phyloP scores from a whole-genome alignment of 371 early-diverging fungal species.

The Mucor lusitanicus region DNA sequence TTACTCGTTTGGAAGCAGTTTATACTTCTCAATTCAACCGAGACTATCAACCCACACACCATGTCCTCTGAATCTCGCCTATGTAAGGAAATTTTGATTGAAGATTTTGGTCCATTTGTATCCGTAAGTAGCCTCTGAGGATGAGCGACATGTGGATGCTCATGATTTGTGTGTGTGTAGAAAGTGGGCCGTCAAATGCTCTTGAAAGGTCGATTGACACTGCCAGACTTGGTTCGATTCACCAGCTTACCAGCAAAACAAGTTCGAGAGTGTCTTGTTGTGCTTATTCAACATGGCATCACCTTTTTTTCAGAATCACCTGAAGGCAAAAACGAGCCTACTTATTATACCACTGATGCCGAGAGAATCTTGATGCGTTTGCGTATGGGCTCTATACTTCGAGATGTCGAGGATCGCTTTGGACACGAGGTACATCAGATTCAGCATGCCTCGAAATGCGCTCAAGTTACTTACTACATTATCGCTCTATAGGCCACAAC shows the following conservation, averaged over 20 bases:
- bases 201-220: slow-evolving; percentile 44
- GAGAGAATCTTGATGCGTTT: slow-evolving; percentile 63
- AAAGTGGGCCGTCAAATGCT: slow-evolving; percentile 42
- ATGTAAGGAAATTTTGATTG: slow-evolving; percentile 48
- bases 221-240: slow-evolving; percentile 46
- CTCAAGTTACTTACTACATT: background rate
- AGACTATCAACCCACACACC: background rate
- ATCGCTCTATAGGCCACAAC: slow-evolving; percentile 22
- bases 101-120: slow-evolving; percentile 51
- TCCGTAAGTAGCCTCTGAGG: slow-evolving; percentile 23
- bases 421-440: slow-evolving; percentile 59
- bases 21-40: background rate
- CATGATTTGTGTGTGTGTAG: slow-evolving; percentile 23
- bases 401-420: slow-evolving; percentile 59
- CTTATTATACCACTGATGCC: slow-evolving; percentile 67
- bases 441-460: background rate
- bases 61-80: slow-evolving; percentile 48
- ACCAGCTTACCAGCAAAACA: slow-evolving; percentile 33
- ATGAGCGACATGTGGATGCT: background rate
- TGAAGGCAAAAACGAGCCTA: slow-evolving; percentile 57
- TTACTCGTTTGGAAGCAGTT: background rate
- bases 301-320: slow-evolving; percentile 47
- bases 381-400: slow-evolving; percentile 68
- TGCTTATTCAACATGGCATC: slow-evolving; percentile 47
- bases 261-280: slow-evolving; percentile 42